phyloP scores from a whole-genome alignment of 257 asterid genomes.

The Nicotiana obtusifolia region DNA sequence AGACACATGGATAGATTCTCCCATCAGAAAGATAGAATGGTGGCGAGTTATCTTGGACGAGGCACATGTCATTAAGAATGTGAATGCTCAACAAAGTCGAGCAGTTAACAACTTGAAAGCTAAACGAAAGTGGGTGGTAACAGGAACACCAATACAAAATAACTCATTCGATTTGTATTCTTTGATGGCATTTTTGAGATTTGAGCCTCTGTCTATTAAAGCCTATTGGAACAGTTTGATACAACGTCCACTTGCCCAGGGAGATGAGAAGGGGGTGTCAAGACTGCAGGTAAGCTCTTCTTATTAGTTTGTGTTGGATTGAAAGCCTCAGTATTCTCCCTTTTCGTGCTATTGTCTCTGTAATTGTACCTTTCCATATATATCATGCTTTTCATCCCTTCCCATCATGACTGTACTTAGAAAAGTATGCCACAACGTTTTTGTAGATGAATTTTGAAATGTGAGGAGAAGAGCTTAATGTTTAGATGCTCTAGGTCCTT shows the following conservation, averaged over 20 bases:
- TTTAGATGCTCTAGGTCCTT: background rate
- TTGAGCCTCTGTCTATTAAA: constrained; percentile 73
- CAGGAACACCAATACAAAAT: constrained; percentile 82
- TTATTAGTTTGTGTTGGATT: background rate
- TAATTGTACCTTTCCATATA: background rate
- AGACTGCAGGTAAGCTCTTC: constrained; percentile 57
- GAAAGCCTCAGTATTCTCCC: background rate
- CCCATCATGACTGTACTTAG: background rate
- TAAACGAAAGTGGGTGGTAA: constrained; percentile 75
- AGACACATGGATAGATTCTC: constrained; percentile 43
- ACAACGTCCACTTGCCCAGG: constrained; percentile 65
- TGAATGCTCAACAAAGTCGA: constrained; percentile 53
- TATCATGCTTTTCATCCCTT: background rate
- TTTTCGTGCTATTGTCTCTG: background rate
- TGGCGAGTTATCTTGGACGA: constrained; percentile 77
- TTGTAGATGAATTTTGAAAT: constrained; percentile 3
- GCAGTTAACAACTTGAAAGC: constrained; percentile 62
- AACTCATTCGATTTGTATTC: constrained; percentile 66
- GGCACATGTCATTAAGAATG: constrained; percentile 78
- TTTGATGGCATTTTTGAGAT: constrained; percentile 59
- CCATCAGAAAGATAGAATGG: constrained; percentile 72
- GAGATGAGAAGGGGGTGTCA: constrained; percentile 64
- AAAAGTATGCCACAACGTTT: background rate
- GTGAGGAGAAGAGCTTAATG: background rate
- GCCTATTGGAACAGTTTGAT: constrained; percentile 66